Percentiles rank a stretch among this genome's conserved stretches.
phyloP scores from a whole-genome alignment of 768 basidiomycete genomes.

The Amanita pallidorosea region DNA sequence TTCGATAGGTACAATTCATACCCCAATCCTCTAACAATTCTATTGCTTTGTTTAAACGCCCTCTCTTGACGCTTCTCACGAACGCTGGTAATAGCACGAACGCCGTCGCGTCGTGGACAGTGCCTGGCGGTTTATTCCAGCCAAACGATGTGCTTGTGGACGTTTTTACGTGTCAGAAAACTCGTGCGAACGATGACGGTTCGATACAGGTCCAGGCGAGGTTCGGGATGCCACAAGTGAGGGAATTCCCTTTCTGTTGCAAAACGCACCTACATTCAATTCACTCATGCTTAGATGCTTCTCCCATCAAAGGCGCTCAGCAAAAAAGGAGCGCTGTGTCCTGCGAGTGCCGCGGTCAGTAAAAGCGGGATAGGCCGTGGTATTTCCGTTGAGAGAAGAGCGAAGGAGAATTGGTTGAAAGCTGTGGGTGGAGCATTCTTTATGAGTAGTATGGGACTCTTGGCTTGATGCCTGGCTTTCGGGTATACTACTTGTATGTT shows the following conservation, averaged over 20 bases:
- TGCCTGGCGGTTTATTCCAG: constrained; percentile 25
- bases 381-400: background rate
- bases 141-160: constrained; percentile 37
- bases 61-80: constrained; percentile 44
- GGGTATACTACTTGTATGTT: background rate
- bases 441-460: background rate
- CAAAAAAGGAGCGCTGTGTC: constrained; percentile 10
- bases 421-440: background rate
- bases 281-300: constrained; percentile 12
- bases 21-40: constrained; percentile 24
- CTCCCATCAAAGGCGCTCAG: constrained; percentile 13
- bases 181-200: constrained; percentile 27
- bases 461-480: background rate
- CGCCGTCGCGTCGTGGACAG: constrained; percentile 26
- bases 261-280: background rate
- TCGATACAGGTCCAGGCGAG: constrained; percentile 26
- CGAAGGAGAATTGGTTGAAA: constrained; percentile 1
- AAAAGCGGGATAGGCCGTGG: background rate
- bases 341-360: background rate
- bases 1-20: constrained; percentile 33
- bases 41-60: constrained; percentile 42
- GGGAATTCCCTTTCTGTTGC: constrained; percentile 5
- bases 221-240: constrained; percentile 34
- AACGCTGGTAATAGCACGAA: constrained; percentile 35
- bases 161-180: constrained; percentile 34